These are phyloP conservation scores for Neonectria punicea DNA, from an alignment of 2,329 filamentous ascomycete genomes.

Conservation along the genomic window DNA sequence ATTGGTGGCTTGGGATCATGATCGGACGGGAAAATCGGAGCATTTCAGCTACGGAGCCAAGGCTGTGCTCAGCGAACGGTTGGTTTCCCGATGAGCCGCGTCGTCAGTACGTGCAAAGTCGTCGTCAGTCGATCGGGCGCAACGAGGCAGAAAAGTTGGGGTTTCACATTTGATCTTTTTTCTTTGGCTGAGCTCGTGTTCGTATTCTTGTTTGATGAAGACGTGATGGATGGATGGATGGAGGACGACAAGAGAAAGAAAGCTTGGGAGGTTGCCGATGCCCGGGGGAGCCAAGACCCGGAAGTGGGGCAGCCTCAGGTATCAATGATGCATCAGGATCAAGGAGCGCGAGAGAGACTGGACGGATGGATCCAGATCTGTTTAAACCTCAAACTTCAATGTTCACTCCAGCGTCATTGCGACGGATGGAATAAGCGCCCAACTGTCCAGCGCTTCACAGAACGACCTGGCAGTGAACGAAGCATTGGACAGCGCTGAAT, in stretches of 20 bases:
- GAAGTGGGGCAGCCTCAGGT: constrained; percentile 7
- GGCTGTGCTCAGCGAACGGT: constrained; percentile 29
- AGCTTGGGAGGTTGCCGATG: neutral
- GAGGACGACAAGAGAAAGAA: neutral
- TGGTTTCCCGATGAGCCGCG: neutral
- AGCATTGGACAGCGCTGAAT: constrained; percentile 5
- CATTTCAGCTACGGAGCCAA: constrained; percentile 35
- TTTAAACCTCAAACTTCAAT: neutral
- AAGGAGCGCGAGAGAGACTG: neutral
- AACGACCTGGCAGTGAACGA: neutral
- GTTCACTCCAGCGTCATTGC: neutral
- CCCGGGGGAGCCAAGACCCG: neutral
- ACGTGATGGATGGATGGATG: too few species aligned
- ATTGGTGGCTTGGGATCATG: constrained; percentile 20
- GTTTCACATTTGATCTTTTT: neutral
- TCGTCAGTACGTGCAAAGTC: constrained; percentile 1
- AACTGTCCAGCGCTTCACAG: neutral
- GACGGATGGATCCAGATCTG: neutral
- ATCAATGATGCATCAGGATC: constrained; percentile 3
- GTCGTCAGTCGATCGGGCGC: constrained; percentile 16
- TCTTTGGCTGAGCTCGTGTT: neutral
- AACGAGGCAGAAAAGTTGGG: neutral
- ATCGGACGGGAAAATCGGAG: neutral
- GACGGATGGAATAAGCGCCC: constrained; percentile 1
- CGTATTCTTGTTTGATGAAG: neutral